phyloP scores from a whole-genome alignment of 164 flowering plant genomes.

The Aristolochia contorta region DNA sequence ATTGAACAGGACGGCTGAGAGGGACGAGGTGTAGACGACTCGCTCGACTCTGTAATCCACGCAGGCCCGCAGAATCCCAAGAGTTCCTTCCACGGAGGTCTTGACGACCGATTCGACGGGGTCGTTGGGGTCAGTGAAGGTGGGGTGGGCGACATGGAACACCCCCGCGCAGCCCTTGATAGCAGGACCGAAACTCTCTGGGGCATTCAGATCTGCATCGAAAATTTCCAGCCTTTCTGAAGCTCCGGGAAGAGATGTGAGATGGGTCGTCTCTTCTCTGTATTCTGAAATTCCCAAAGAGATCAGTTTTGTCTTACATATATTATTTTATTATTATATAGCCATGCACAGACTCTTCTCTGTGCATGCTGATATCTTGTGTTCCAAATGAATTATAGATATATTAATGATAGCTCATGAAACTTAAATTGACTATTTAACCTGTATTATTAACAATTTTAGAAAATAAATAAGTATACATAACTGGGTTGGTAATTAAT shows the following conservation, averaged over 20 bases:
- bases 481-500: too few species aligned
- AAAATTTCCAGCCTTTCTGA: slow-evolving; percentile 18
- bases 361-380: too few species aligned
- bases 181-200: slow-evolving; percentile 13
- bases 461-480: too few species aligned
- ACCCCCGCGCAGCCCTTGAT: slow-evolving; percentile 7
- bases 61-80: slow-evolving; percentile 30
- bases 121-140: neutral
- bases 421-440: too few species aligned
- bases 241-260: slow-evolving; percentile 16
- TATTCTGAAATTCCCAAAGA: slow-evolving; percentile 6
- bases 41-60: slow-evolving; percentile 27
- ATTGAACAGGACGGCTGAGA: slow-evolving; percentile 11
- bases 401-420: too few species aligned
- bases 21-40: slow-evolving; percentile 30
- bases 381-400: too few species aligned
- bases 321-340: too few species aligned
- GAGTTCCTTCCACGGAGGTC: slow-evolving; percentile 15
- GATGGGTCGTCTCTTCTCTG: slow-evolving; percentile 16
- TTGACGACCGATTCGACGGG: slow-evolving; percentile 6
- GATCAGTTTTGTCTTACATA: too few species aligned
- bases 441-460: too few species aligned
- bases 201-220: slow-evolving; percentile 18
- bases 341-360: too few species aligned
- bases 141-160: neutral